Percentiles rank a stretch among this genome's conserved stretches.
Conservation (phyloP, 495 filamentous ascomycete species). For the Neurospora africana region DNA sequence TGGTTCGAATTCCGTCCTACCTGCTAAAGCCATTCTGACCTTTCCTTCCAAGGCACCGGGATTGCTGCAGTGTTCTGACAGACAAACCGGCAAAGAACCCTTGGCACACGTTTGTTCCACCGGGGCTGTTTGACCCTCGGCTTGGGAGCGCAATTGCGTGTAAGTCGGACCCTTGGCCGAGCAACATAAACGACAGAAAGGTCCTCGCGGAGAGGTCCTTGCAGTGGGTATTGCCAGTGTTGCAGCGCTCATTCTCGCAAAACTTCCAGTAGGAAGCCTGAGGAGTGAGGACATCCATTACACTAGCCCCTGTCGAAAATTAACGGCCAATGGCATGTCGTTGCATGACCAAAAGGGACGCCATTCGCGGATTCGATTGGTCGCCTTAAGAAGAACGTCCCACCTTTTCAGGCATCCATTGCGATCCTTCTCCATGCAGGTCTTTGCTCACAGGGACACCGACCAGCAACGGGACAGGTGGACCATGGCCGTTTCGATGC, state of each 20-base stretch:
- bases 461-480: background rate
- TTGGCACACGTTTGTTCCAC: background rate
- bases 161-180: background rate
- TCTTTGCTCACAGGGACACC: background rate
- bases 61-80: background rate
- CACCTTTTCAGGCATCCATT: background rate
- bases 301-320: background rate
- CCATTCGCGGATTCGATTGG: background rate
- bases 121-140: background rate
- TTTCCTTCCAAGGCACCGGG: background rate
- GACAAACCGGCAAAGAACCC: background rate
- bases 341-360: background rate
- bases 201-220: background rate
- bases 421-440: background rate
- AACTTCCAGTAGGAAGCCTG: background rate
- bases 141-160: background rate
- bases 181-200: background rate
- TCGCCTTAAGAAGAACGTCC: background rate
- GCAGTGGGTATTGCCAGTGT: background rate
- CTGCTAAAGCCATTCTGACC: background rate
- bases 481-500: background rate
- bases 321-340: background rate
- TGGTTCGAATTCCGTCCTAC: background rate
- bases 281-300: background rate
- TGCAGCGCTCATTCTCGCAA: background rate